Base-by-base conservation (phyloP, 768 basidiomycete species). In the Tephrocybe sp. region DNA sequence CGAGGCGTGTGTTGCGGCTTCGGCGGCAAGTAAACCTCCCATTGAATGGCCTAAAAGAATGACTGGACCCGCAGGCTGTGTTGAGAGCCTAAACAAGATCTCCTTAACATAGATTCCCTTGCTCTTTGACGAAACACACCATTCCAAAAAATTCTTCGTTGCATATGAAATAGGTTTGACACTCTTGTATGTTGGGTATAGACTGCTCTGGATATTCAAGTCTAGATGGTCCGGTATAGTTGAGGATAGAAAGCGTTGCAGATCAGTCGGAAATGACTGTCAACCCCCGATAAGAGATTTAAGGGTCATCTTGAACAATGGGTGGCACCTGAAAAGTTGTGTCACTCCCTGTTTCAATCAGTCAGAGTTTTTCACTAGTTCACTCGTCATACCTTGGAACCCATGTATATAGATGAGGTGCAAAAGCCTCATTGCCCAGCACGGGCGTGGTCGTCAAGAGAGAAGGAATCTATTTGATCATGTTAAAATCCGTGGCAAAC, bases 131-230 rank as follows among this genome's bases (percentile, higher is more conserved):
- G 13, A 31, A 31, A 55, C 67, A 9, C 26, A 81, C 82, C 82
- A 83, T 70, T 72, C 73, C 37, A 83, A 62, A 55, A 83, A 80
- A 57, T 78, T 79, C 54, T 66, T 68, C 5, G 77, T 76, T 1
- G 79, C 80, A 47, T 67, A 57, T 2, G 74, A 70, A 25, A 83
- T 72, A 1, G 80, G 78, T 51, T 78, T 80, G 15, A 73, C 66
- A 56, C 76, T 79, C 69, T 79, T 81, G 59, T 83, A 83, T 0
- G 80, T 82, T 3, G 82, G 82, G 65, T 83, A 83, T 54, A 83
- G 32, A 48, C 75, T 80, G 48, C 67, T 74, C 50, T 72, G 69
- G 16, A 81, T 60, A 44, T 66, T 67, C 36, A 79, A 54, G 30
- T 64, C 64, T 2, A 71, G 57, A 46, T 69, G 60, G 1, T 55